phyloP scores from a whole-genome alignment of 495 filamentous ascomycete genomes.

The Neurospora terricola region DNA sequence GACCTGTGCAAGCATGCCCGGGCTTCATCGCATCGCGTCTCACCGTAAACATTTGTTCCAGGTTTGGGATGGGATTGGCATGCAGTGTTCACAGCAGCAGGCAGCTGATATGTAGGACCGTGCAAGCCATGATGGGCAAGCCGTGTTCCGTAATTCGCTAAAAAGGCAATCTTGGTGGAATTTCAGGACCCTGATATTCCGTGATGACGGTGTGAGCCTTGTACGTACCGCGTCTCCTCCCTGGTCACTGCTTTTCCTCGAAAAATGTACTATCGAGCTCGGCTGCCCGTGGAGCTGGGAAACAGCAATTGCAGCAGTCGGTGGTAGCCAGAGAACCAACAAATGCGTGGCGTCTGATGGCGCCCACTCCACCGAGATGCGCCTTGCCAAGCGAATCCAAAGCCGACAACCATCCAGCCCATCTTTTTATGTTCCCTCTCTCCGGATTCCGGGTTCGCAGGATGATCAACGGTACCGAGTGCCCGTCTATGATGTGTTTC shows the following conservation, averaged over 20 bases:
- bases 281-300: not conserved
- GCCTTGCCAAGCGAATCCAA: not conserved
- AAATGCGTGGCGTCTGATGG: not conserved
- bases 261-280: not conserved
- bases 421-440: not conserved
- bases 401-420: not conserved
- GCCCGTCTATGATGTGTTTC: not conserved
- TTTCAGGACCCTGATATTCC: not conserved
- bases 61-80: not conserved
- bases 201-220: not conserved
- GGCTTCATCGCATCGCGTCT: not conserved
- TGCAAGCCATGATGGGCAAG: not conserved
- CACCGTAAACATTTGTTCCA: not conserved
- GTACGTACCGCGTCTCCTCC: not conserved
- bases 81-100: not conserved
- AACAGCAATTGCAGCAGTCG: not conserved
- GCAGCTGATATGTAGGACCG: not conserved
- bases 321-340: not conserved
- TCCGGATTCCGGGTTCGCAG: not conserved
- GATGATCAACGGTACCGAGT: not conserved
- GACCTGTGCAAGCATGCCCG: not conserved
- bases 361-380: not conserved
- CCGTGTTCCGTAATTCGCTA: not conserved
- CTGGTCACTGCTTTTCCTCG: not conserved
- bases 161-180: not conserved